Evolutionary conservation across 1,284 basidiomycete species (phyloP), one percentile per base, ranked within the genome.

Genomic region (Ustilago trichophora): DNA sequence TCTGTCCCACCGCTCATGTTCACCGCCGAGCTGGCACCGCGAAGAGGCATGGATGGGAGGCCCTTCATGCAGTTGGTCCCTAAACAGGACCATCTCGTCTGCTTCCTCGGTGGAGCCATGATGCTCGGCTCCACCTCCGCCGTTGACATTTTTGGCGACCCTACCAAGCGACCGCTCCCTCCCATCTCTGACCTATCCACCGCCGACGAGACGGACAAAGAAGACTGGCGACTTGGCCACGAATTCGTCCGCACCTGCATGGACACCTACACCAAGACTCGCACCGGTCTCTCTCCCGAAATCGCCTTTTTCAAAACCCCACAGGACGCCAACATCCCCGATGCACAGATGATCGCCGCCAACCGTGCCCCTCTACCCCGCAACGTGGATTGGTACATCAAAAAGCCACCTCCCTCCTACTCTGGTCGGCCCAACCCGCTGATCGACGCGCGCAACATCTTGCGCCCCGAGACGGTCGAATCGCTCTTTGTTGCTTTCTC

Each of bases 81-180:
- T 13, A 95, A 96, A 82, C 94, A 98, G 83, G 94, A 98, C 80
- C 94, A 97, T 81, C 87, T 98, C 18, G 93, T 92, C 1, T 97
- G 94, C 83, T 98, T 97, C 87, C 83, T 97, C 38, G 93, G 90
- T 29, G 93, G 93, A 6, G 90, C 91, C 2, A 87, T 97, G 71
- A 89, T 97, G 85, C 87, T 97, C 6, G 93, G 94, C 18, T 90
- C 93, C 12, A 57, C 57, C 10, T 65, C 62, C 7, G 24, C 31
- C 0, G 24, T 45, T 3, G 69, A 72, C 46, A 45, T 53, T 26
- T 56, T 62, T 26, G 73, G 58, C 2, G 47, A 53, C 16, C 25
- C n/a, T 1, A 16, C 36, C 38, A 46, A 69, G 40, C 41, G 45
- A 2, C 65, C 50, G 0, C 38, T 64, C 7, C 66, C 74, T 4